A percentile compares a stretch with the other conserved stretches of the same genome.
Evolutionary conservation across 2,329 filamentous ascomycete species (phyloP).

Genomic region (Beauveria sp.): DNA sequence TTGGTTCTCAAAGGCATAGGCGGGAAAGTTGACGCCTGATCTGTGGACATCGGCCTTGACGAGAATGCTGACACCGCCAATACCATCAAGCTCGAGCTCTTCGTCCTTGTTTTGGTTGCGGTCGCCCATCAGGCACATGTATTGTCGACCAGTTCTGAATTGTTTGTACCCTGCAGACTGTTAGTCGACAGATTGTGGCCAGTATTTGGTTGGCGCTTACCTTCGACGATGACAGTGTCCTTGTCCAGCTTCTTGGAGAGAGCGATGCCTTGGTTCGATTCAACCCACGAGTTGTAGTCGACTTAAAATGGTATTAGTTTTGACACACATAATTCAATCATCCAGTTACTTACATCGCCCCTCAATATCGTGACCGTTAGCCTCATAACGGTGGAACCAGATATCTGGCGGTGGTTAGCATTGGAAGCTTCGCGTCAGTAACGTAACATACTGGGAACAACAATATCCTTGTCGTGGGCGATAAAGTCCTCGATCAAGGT

Average conservation of each 20-base stretch:
- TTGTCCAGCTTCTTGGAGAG: constrained; percentile 68
- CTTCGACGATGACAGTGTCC: constrained; percentile 82
- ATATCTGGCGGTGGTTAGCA: constrained; percentile 55
- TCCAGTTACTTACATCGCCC: constrained; percentile 66
- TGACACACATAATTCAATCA: constrained; percentile 1
- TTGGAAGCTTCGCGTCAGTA: constrained; percentile 5
- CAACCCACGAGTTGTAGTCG: constrained; percentile 98
- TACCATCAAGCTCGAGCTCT: constrained; percentile 87
- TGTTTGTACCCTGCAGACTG: constrained; percentile 72
- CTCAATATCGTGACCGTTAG: constrained; percentile 77
- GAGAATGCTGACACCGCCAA: constrained; percentile 94
- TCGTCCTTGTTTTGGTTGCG: constrained; percentile 88
- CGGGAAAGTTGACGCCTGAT: constrained; percentile 97
- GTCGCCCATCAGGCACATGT: constrained; percentile 88
- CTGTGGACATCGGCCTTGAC: constrained; percentile 97
- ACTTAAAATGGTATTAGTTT: constrained; percentile 43
- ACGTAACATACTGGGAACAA: constrained; percentile 77
- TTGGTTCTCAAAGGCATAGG: constrained; percentile 96
- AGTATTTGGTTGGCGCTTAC: constrained; percentile 33
- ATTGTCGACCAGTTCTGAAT: constrained; percentile 80
- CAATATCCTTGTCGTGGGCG: constrained; percentile 82
- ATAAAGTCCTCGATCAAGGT: constrained; percentile 93
- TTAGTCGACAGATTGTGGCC: constrained; percentile 11
- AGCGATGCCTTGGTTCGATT: constrained; percentile 76
- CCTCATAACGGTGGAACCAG: constrained; percentile 87